Evolutionary conservation across 2,329 filamentous ascomycete species (phyloP).

Genomic region (Ilyonectria robusta): DNA sequence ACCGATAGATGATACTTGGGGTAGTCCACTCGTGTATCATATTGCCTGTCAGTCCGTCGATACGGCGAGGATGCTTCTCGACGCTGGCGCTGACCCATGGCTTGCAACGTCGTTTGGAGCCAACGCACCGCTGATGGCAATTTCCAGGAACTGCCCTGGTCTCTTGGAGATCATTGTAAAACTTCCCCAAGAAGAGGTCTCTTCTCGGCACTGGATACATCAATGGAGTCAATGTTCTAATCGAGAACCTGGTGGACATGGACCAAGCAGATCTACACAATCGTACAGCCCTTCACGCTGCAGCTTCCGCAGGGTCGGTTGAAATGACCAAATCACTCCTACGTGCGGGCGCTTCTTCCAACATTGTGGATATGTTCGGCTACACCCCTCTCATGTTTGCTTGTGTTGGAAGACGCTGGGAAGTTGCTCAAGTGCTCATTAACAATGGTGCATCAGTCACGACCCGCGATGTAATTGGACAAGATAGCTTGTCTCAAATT

Average conservation of each 20-base stretch:
- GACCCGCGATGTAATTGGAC: background rate
- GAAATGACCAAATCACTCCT: slow-evolving; percentile 2
- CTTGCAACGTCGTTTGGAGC: background rate
- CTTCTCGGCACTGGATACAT: background rate
- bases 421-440: background rate
- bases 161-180: background rate
- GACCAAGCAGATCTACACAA: background rate
- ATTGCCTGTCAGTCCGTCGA: background rate
- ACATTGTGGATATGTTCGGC: background rate
- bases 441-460: background rate
- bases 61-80: slow-evolving; percentile 11
- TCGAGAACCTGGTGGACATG: background rate
- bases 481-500: background rate
- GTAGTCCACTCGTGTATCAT: slow-evolving; percentile 1
- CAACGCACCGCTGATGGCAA: slow-evolving; percentile 1
- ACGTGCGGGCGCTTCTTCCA: background rate
- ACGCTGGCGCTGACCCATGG: slow-evolving; percentile 26
- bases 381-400: slow-evolving; percentile 5
- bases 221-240: background rate
- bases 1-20: background rate
- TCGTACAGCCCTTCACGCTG: slow-evolving; percentile 5
- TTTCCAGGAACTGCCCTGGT: rapidly evolving
- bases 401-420: rapidly evolving
- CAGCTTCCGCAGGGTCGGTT: background rate
- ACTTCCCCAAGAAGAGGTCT: rapidly evolving